These are phyloP conservation scores for Neonectria faginata DNA, from an alignment of 2,329 filamentous ascomycete species.

Conservation along the genomic window DNA sequence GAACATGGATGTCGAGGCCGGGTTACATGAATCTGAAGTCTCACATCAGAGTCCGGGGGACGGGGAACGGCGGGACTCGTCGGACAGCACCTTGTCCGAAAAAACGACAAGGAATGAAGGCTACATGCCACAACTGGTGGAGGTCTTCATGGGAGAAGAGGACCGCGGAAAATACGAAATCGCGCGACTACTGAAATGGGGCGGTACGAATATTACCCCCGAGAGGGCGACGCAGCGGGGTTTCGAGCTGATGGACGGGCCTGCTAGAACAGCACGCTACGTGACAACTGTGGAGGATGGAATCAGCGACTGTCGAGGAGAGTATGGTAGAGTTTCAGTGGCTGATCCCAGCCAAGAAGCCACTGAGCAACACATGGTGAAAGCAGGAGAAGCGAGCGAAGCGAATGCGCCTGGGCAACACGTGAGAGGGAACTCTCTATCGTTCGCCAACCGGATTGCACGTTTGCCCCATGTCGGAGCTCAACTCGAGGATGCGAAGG, in stretches of 20 bases:
- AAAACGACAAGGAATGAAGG: constrained; percentile 70
- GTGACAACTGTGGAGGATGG: not conserved
- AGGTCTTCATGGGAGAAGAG: constrained; percentile 83
- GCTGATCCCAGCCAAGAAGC: constrained; percentile 6
- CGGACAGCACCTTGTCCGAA: constrained; percentile 73
- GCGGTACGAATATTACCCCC: constrained; percentile 8
- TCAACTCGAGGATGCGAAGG: constrained; percentile 2
- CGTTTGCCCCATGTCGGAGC: constrained; percentile 5
- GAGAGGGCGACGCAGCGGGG: not conserved
- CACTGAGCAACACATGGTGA: constrained; percentile 5
- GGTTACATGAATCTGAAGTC: constrained; percentile 3
- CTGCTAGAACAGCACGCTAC: constrained; percentile 27
- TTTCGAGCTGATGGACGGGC: constrained; percentile 4
- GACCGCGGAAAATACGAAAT: constrained; percentile 80
- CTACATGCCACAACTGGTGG: constrained; percentile 74
- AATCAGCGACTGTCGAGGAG: not conserved
- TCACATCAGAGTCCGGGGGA: constrained; percentile 11
- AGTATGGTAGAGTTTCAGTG: constrained; percentile 20
- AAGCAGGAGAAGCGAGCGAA: not conserved
- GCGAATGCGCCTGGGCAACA: not conserved
- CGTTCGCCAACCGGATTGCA: constrained; percentile 38
- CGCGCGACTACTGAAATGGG: constrained; percentile 55
- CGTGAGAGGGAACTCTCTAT: constrained; percentile 17
- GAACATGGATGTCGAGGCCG: constrained; percentile 44
- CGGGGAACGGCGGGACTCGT: constrained; percentile 63